phyloP scores from a whole-genome alignment of 2,329 filamentous ascomycete genomes.

The Claviceps africana region DNA sequence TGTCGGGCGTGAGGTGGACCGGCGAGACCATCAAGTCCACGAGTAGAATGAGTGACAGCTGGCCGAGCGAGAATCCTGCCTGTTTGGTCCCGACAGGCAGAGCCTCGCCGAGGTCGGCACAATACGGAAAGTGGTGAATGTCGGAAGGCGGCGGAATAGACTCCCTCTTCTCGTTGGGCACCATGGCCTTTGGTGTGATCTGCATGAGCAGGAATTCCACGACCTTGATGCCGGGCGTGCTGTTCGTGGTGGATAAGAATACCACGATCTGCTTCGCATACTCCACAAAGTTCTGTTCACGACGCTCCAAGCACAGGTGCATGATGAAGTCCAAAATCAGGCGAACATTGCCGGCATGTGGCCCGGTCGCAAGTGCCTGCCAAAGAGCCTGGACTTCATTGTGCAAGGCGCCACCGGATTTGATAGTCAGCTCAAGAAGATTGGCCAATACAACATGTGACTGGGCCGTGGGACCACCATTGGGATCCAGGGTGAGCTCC shows the following conservation, averaged over 20 bases:
- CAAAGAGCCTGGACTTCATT: constrained; percentile 96
- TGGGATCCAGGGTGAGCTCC: constrained; percentile 81
- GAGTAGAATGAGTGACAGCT: constrained; percentile 81
- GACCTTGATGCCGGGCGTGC: constrained; percentile 69
- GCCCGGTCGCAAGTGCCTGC: constrained; percentile 89
- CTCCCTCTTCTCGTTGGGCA: constrained; percentile 70
- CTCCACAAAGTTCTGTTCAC: constrained; percentile 96
- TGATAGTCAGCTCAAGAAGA: constrained; percentile 89
- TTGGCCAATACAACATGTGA: constrained; percentile 95
- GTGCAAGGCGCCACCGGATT: constrained; percentile 73
- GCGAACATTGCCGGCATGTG: constrained; percentile 85
- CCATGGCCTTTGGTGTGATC: constrained; percentile 92
- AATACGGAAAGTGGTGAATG: constrained; percentile 64
- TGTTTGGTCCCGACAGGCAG: constrained; percentile 84
- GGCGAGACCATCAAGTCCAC: constrained; percentile 95
- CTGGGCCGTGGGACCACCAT: constrained; percentile 75
- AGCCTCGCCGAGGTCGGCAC: constrained; percentile 67
- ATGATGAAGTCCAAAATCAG: constrained; percentile 95
- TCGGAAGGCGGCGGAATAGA: constrained; percentile 58
- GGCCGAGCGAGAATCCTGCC: constrained; percentile 79
- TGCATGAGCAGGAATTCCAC: constrained; percentile 87
- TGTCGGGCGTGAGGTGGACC: constrained; percentile 63
- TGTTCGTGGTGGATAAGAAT: constrained; percentile 70
- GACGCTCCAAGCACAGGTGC: constrained; percentile 75
- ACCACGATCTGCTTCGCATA: constrained; percentile 98